Conservation (phyloP, 306 rosid genomes). For the Cicer bijugum region DNA sequence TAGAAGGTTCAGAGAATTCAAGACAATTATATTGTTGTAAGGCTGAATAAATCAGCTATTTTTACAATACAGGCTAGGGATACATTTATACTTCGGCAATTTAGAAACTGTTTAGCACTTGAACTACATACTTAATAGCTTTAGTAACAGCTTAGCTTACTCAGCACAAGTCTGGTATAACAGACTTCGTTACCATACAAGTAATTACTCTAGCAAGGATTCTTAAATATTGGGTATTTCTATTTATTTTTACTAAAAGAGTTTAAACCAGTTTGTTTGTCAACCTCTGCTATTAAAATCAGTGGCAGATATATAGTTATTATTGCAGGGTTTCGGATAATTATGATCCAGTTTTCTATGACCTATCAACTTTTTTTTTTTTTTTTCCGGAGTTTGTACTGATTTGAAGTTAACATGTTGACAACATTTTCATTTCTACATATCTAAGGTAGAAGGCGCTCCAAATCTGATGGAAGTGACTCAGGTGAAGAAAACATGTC, state of each 20-base stretch:
- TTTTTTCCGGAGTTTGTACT: not conserved
- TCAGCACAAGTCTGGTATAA: conserved; percentile 4
- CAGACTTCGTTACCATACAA: not conserved
- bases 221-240: not conserved
- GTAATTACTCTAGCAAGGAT: not conserved
- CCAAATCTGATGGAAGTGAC: conserved; percentile 77
- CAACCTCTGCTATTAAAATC: not conserved
- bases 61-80: not conserved
- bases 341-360: conserved; percentile 14
- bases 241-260: not conserved
- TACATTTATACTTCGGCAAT: not conserved
- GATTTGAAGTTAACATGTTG: conserved; percentile 2
- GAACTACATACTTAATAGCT: not conserved
- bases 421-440: conserved; percentile 14
- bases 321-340: conserved; percentile 14
- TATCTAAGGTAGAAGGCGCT: conserved; percentile 63
- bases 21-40: not conserved
- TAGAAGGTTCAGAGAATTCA: not conserved
- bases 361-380: not conserved
- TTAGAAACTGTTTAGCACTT: not conserved
- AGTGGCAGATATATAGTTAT: conserved; percentile 4
- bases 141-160: not conserved
- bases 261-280: not conserved
- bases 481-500: conserved; percentile 70
- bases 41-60: not conserved